Evolutionary conservation across 2,329 filamentous ascomycete genomes (phyloP).

Genomic region (Fusarium sp.): DNA sequence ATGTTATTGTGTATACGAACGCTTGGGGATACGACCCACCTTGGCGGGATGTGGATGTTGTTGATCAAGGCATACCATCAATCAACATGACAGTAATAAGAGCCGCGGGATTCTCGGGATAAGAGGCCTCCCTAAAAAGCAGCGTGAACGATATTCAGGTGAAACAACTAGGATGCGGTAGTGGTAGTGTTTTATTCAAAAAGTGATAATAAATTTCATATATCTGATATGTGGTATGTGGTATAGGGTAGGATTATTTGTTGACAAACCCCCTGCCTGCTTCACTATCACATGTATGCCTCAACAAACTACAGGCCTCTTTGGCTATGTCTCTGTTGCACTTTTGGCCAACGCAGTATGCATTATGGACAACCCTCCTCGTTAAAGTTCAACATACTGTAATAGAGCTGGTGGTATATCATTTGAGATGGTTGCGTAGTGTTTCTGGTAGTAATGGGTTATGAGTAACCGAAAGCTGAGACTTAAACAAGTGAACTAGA

Average conservation of each 20-base stretch:
- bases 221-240: neutral
- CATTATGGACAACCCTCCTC: too few relatives aligned
- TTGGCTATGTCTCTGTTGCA: neutral
- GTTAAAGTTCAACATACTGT: neutral
- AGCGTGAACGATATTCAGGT: neutral
- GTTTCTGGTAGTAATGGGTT: too few relatives aligned
- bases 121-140: neutral
- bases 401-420: neutral
- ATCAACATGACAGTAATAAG: neutral
- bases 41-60: neutral
- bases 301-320: neutral
- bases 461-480: neutral
- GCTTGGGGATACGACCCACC: neutral
- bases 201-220: neutral
- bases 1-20: constrained; percentile 12
- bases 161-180: too few relatives aligned
- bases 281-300: neutral
- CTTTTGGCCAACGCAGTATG: too few relatives aligned
- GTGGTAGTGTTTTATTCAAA: neutral
- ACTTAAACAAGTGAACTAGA: neutral
- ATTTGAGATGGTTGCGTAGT: neutral
- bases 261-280: neutral
- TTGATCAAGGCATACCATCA: neutral
- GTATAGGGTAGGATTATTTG: neutral
- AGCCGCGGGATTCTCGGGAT: neutral